Percentiles rank a stretch among this genome's conserved stretches.
These are phyloP conservation scores for Vaccinium macrocarpon DNA, from an alignment of 148 eudicot genomes.

Conservation along the genomic window DNA sequence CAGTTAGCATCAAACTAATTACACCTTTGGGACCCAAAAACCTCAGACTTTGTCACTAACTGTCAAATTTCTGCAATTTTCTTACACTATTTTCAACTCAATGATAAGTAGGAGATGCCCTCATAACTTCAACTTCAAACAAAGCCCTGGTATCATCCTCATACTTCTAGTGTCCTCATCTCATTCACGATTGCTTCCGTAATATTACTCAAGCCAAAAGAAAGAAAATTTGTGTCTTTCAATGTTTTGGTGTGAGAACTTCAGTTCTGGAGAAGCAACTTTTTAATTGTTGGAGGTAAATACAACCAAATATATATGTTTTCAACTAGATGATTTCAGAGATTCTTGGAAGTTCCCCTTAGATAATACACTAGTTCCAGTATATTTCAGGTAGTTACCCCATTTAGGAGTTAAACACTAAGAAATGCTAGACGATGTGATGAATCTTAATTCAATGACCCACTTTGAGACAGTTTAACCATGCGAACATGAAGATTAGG, in stretches of 20 bases:
- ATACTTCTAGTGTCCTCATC: background rate
- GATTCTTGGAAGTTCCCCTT: background rate
- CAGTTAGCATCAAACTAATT: no score
- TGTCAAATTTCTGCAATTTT: no score
- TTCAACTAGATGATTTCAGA: background rate
- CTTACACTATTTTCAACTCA: no score
- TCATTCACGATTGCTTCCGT: background rate
- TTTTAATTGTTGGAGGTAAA: background rate
- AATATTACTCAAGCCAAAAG: background rate
- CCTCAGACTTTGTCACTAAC: no score
- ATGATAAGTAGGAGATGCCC: no score
- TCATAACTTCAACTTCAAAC: background rate
- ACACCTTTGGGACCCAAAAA: no score
- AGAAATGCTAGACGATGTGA: background rate
- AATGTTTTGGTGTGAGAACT: background rate
- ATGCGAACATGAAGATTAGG: background rate
- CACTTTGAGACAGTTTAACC: background rate
- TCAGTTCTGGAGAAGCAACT: background rate
- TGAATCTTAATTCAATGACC: background rate
- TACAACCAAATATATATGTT: background rate
- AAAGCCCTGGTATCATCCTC: background rate
- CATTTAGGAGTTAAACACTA: background rate
- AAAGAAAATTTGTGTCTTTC: background rate
- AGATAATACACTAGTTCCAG: background rate
- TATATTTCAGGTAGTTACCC: background rate